These are phyloP conservation scores for Torulaspora microellipsoides DNA, from an alignment of 805 yeast genomes.

Conservation along the genomic window DNA sequence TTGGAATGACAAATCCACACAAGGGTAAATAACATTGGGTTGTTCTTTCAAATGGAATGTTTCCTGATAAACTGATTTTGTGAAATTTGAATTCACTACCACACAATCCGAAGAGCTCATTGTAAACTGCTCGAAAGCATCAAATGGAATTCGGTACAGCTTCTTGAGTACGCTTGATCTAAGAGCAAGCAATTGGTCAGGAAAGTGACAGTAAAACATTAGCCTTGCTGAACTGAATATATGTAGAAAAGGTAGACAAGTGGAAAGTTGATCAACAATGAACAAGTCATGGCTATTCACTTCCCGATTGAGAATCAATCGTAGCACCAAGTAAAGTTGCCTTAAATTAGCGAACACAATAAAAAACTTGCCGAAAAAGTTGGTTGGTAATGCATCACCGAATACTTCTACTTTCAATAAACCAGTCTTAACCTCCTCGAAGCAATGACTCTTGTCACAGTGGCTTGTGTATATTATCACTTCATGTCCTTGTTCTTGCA, in stretches of 20 bases:
- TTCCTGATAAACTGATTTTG: conserved; percentile 59
- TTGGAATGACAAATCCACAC: conserved; percentile 53
- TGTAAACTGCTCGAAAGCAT: conserved; percentile 74
- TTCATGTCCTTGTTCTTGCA: conserved; percentile 60
- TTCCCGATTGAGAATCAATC: conserved; percentile 45
- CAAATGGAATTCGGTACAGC: conserved; percentile 78
- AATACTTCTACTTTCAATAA: conserved; percentile 58
- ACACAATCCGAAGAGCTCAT: conserved; percentile 71
- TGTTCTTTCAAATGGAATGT: conserved; percentile 48
- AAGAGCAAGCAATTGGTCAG: conserved; percentile 74
- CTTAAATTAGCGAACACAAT: conserved; percentile 80
- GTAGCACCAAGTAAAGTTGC: conserved; percentile 61
- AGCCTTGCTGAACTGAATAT: conserved; percentile 42
- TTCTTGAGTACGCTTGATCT: conserved; percentile 52
- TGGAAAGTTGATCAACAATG: conserved; percentile 83
- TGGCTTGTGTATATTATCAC: conserved; percentile 82
- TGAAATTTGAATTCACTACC: conserved; percentile 85
- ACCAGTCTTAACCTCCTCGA: conserved; percentile 75
- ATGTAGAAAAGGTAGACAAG: conserved; percentile 67
- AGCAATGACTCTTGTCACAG: conserved; percentile 81
- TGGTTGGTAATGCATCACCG: conserved; percentile 83
- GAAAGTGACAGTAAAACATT: conserved; percentile 93
- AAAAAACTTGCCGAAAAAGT: conserved; percentile 58
- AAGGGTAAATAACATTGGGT: conserved; percentile 43
- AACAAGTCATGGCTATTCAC: conserved; percentile 58